Evolutionary conservation across 495 filamentous ascomycete species (phyloP), one percentile per base, ranked within the genome.

Genomic region (Daldinia decipiens): DNA sequence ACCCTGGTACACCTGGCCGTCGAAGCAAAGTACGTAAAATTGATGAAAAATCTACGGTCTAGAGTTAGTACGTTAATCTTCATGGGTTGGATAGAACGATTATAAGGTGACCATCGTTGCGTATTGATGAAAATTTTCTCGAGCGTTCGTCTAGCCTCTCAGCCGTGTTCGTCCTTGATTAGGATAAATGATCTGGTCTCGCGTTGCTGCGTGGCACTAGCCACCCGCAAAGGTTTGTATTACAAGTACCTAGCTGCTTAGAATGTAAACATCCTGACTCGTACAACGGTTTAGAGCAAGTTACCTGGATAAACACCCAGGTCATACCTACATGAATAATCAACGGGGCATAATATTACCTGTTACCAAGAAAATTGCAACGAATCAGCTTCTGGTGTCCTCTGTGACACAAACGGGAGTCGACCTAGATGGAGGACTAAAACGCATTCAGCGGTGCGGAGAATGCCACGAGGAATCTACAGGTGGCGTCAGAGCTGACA

Each of bases 401-500:
- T 31, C 26, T 19, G 21, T 38, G 27, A 47, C 40, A 54, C 39
- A 19, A 52, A 65, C 27, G 31, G 39, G 13, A 65, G 43, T 47
- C 43, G 11, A 39, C 59, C 34, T 45, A 26, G 47, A 59, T 54
- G 47, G 32, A 50, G 24, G 38, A 27, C 50, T 31, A 53, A 43
- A n/a, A 39, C 24, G 57, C 40, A 51, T 38, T 34, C 24, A n/a
- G 58, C 45, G 55, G 38, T 8, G 31, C 50, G 36, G 34, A 34
- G 57, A 65, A 43, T 24, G 58, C 51, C 52, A 58, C 43, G 40
- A 51, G 27, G 47, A 52, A 68, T 65, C 62, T 62, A 69, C 61
- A 62, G 60, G 55, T 60, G 60, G 65, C 65, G 70, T 73, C 70
- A 73, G 70, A 72, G 61, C 65, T 58, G 65, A 59, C 61, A 66